Conservation (phyloP, 352 stramenopile genomes). For the Globisporangium spinosum region DNA sequence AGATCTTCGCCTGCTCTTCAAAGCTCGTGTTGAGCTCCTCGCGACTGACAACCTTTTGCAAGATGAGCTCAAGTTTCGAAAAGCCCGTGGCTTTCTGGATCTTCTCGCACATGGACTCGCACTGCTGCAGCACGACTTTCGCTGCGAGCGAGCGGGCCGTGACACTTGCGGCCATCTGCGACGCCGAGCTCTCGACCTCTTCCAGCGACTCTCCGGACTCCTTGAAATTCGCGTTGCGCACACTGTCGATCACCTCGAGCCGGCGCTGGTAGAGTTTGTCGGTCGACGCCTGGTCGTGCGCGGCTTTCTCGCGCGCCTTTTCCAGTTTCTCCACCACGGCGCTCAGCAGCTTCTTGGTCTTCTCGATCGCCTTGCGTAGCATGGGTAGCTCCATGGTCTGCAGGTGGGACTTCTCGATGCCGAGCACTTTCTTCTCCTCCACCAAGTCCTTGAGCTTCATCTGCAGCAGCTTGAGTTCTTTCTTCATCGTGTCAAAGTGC, state of each 20-base stretch:
- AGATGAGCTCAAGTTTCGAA: slow-evolving; percentile 70
- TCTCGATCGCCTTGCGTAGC: slow-evolving; percentile 43
- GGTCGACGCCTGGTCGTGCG: slow-evolving; percentile 58
- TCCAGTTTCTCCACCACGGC: slow-evolving; percentile 69
- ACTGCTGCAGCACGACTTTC: slow-evolving; percentile 76
- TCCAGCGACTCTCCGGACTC: slow-evolving; percentile 19
- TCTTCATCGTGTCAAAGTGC: slow-evolving; percentile 67
- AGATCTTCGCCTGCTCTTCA: slow-evolving; percentile 80
- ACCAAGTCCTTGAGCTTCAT: slow-evolving; percentile 68
- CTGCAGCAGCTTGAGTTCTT: slow-evolving; percentile 62
- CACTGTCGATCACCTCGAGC: slow-evolving; percentile 70
- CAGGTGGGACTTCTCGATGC: slow-evolving; percentile 58
- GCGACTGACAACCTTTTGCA: slow-evolving; percentile 75
- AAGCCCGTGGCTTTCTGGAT: slow-evolving; percentile 80
- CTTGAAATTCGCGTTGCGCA: slow-evolving; percentile 31
- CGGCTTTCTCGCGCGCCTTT: slow-evolving; percentile 52
- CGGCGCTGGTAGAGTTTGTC: slow-evolving; percentile 67
- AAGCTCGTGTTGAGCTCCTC: slow-evolving; percentile 80
- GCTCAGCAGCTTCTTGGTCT: slow-evolving; percentile 62
- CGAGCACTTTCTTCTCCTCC: slow-evolving; percentile 65
- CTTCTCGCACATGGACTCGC: slow-evolving; percentile 79
- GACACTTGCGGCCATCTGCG: slow-evolving; percentile 29
- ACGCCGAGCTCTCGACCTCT: slow-evolving; percentile 21
- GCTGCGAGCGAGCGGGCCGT: slow-evolving; percentile 55
- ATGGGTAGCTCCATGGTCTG: slow-evolving; percentile 52